phyloP scores from a whole-genome alignment of 1,139 yeast species.

The Dujonia santamariae region DNA sequence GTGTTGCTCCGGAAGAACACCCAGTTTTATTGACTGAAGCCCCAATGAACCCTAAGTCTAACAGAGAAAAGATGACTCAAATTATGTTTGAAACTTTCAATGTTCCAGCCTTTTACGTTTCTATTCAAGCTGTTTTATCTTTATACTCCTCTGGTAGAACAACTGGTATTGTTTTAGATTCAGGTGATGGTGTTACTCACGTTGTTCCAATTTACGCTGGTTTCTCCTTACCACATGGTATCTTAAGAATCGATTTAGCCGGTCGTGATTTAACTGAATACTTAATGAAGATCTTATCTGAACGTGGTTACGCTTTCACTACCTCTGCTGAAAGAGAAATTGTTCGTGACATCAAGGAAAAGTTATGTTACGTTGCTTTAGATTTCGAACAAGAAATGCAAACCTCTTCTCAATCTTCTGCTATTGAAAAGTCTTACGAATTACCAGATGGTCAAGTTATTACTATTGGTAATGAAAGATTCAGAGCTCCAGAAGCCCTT shows the following conservation, averaged over 20 bases:
- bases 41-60: slow-evolving; percentile 98
- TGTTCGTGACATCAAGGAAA: slow-evolving; percentile 99
- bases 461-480: slow-evolving; percentile 99
- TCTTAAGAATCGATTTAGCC: slow-evolving; percentile 97
- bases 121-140: slow-evolving; percentile 97
- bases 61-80: slow-evolving; percentile 99
- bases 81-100: slow-evolving; percentile 98
- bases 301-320: slow-evolving; percentile 98
- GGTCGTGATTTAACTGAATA: slow-evolving; percentile 99
- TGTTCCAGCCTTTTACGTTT: slow-evolving; percentile 98
- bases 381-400: slow-evolving; percentile 98
- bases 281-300: slow-evolving; percentile 96
- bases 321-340: slow-evolving; percentile 99
- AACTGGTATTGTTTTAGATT: slow-evolving; percentile 98
- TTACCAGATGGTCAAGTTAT: slow-evolving; percentile 99
- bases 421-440: slow-evolving; percentile 98
- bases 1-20: slow-evolving; percentile 99
- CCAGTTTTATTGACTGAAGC: slow-evolving; percentile 98
- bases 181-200: slow-evolving; percentile 99
- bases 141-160: slow-evolving; percentile 99
- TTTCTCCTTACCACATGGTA: slow-evolving; percentile 99
- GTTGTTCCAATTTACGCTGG: slow-evolving; percentile 99
- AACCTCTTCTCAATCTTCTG: slow-evolving; percentile 97
- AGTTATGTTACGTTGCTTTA: slow-evolving; percentile 95
- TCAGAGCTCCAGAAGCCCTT: slow-evolving; percentile 99